These are phyloP conservation scores for Trypanosomatidae sp. DNA, from an alignment of 208 protist species.

Conservation along the genomic window DNA sequence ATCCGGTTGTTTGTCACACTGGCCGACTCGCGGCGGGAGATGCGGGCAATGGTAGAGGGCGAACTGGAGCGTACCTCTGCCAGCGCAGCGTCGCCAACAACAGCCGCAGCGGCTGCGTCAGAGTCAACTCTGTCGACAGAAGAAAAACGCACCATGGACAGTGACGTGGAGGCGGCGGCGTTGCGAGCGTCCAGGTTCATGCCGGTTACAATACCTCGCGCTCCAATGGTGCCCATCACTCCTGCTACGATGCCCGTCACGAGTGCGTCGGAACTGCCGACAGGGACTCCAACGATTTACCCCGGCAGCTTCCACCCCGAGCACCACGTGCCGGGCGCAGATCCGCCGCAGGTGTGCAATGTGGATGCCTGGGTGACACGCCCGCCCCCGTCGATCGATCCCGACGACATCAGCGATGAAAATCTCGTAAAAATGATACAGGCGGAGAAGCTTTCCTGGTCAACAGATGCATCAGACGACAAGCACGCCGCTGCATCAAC, in stretches of 20 bases:
- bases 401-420: constrained; percentile 40
- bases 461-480: not conserved
- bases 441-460: constrained; percentile 38
- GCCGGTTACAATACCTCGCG: constrained; percentile 45
- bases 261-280: not conserved
- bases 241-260: constrained; percentile 3
- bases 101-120: not conserved
- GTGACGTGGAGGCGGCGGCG: constrained; percentile 44
- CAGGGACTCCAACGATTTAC: not conserved
- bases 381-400: constrained; percentile 26
- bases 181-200: constrained; percentile 49
- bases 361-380: constrained; percentile 19
- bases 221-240: constrained; percentile 34
- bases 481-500: not conserved
- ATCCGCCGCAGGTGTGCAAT: not conserved
- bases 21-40: constrained; percentile 18
- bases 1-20: constrained; percentile 46
- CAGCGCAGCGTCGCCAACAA: not conserved
- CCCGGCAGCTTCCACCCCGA: not conserved
- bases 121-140: constrained; percentile 6
- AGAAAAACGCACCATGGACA: constrained; percentile 28
- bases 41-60: constrained; percentile 31
- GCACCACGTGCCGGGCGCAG: not conserved
- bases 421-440: constrained; percentile 33
- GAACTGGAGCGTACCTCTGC: constrained; percentile 1